Conservation (phyloP, 2,329 filamentous ascomycete species). For the Nigrospora osmanthi region DNA sequence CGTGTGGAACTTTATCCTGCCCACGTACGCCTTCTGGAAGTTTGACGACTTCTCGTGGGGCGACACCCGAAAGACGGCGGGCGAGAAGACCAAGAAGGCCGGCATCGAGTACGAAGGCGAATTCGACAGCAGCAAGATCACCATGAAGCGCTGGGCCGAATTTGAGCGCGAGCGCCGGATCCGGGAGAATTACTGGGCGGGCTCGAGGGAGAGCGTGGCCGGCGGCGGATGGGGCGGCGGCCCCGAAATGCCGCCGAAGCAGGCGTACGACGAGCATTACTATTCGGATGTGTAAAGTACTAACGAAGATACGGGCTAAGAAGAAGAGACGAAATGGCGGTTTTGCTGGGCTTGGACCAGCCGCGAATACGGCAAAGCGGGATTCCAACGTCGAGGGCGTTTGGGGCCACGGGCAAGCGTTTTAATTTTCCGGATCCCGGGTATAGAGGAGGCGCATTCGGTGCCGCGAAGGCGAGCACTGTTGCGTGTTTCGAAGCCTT, state of each 20-base stretch:
- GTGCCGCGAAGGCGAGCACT: too few species aligned
- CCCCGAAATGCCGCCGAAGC: constrained; percentile 25
- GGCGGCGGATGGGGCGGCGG: constrained; percentile 38
- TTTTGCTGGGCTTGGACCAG: too few species aligned
- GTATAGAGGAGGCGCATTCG: too few species aligned
- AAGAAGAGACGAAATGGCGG: too few species aligned
- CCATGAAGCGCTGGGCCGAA: constrained; percentile 97
- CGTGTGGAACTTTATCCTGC: constrained; percentile 95
- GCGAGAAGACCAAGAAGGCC: constrained; percentile 80
- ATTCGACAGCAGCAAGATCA: constrained; percentile 98
- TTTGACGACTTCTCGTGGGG: constrained; percentile 99
- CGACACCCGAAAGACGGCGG: constrained; percentile 90
- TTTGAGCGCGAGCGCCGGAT: constrained; percentile 66
- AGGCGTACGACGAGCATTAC: constrained; percentile 47
- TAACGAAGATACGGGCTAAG: too few species aligned
- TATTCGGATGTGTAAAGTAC: constrained; percentile 39
- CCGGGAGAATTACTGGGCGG: constrained; percentile 41
- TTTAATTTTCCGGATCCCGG: too few species aligned
- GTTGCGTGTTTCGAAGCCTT: too few species aligned
- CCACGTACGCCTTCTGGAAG: constrained; percentile 96
- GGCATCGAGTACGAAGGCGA: constrained; percentile 87
- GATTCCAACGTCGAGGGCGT: too few species aligned
- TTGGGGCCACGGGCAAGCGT: too few species aligned
- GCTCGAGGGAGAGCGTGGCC: constrained; percentile 42
- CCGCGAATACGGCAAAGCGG: too few species aligned